Percentiles rank a stretch among this genome's conserved stretches.
phyloP scores from a whole-genome alignment of 805 yeast genomes.

The Wickerhamiella qilinensis region DNA sequence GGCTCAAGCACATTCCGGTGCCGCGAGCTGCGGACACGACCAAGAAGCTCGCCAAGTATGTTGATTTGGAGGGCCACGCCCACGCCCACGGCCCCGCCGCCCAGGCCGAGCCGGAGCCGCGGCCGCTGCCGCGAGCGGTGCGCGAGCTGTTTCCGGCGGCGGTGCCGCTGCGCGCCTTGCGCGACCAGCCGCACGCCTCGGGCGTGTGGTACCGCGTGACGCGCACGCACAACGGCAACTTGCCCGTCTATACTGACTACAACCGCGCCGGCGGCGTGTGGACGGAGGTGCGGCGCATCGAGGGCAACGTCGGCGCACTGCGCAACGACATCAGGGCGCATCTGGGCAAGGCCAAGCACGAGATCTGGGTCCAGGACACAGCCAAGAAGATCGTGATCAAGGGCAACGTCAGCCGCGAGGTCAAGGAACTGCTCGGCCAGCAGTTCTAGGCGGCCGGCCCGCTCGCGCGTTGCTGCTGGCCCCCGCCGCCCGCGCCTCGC shows the following conservation, averaged over 20 bases:
- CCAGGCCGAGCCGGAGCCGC: not conserved
- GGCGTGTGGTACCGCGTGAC: conserved; percentile 13
- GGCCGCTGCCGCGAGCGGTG: not conserved
- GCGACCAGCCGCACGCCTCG: too few relatives aligned
- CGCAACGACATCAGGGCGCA: conserved; percentile 45
- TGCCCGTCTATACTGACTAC: conserved; percentile 66
- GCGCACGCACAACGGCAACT: conserved; percentile 32
- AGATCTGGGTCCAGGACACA: conserved; percentile 33
- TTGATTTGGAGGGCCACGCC: too few relatives aligned
- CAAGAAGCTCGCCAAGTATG: too few relatives aligned
- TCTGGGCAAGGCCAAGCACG: conserved; percentile 30
- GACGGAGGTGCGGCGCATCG: conserved; percentile 58
- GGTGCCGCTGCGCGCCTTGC: not conserved
- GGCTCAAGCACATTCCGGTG: too few relatives aligned
- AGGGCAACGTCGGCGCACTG: conserved; percentile 51
- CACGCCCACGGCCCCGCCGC: too few relatives aligned
- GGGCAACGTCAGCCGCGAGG: conserved; percentile 28
- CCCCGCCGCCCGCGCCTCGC: too few relatives aligned
- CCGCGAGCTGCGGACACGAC: too few relatives aligned
- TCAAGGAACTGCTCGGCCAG: conserved; percentile 23
- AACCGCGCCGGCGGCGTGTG: conserved; percentile 44
- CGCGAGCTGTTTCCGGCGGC: not conserved
- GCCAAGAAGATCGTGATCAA: conserved; percentile 38
- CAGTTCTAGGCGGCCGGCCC: conserved; percentile 22
- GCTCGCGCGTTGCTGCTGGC: too few relatives aligned